Percentiles rank a stretch among this genome's conserved stretches.
Conservation (phyloP, 768 basidiomycete genomes). For the Lentinula boryana region DNA sequence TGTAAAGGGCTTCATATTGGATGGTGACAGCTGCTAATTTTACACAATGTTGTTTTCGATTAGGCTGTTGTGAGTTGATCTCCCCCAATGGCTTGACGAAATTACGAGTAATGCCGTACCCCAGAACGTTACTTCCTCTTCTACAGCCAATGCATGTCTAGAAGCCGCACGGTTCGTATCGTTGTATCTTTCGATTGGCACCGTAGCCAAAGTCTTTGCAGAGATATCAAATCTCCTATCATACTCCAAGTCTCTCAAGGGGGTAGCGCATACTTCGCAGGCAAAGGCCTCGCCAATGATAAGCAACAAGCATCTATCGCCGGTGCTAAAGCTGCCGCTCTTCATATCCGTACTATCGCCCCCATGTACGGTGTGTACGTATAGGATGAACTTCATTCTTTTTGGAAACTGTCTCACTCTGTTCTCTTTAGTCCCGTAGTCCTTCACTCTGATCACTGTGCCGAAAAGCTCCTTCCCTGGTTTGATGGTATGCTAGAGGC, state of each 20-base stretch:
- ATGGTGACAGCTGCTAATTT: not conserved
- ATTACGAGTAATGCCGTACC: not conserved
- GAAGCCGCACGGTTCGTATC: slow-evolving; percentile 81
- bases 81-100: not conserved
- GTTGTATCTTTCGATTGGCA: not conserved
- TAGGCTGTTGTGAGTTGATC: slow-evolving; percentile 73
- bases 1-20: slow-evolving; percentile 20
- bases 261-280: slow-evolving; percentile 92
- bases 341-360: slow-evolving; percentile 84
- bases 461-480: slow-evolving; percentile 96
- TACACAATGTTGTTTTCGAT: slow-evolving; percentile 9
- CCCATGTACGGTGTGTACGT: slow-evolving; percentile 91
- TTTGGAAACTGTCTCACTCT: slow-evolving; percentile 1
- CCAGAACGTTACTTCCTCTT: slow-evolving; percentile 96
- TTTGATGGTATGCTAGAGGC: slow-evolving; percentile 99
- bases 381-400: not conserved
- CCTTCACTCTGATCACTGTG: slow-evolving; percentile 98
- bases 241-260: slow-evolving; percentile 98
- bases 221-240: slow-evolving; percentile 95
- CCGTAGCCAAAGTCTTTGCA: slow-evolving; percentile 22
- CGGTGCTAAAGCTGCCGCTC: slow-evolving; percentile 90
- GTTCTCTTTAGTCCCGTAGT: slow-evolving; percentile 71
- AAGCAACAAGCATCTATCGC: slow-evolving; percentile 91
- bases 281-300: slow-evolving; percentile 93
- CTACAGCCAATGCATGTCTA: slow-evolving; percentile 87